Conservation (phyloP, 2,329 filamentous ascomycete genomes). For the Cephalotrichum gorgonifer region DNA sequence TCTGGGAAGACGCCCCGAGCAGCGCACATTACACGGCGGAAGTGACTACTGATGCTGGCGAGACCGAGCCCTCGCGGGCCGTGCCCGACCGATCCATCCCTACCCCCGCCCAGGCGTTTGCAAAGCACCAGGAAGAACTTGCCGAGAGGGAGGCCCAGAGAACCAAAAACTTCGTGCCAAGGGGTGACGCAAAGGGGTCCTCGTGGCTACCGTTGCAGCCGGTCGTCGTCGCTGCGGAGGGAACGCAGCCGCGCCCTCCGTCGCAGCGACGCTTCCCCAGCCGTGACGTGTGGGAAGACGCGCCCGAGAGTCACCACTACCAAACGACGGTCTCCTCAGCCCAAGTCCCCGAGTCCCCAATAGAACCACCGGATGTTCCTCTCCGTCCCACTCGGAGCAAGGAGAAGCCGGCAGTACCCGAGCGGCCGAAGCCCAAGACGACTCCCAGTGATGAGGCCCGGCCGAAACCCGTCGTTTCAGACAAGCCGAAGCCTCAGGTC, state of each 20-base stretch:
- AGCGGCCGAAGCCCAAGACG: slow-evolving; percentile 42
- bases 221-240: background rate
- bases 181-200: slow-evolving; percentile 9
- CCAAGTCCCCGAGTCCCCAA: slow-evolving; percentile 13
- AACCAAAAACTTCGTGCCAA: slow-evolving; percentile 36
- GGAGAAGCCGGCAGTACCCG: slow-evolving; percentile 20
- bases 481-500: slow-evolving; percentile 47
- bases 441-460: slow-evolving; percentile 24
- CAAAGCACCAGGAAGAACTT: slow-evolving; percentile 54
- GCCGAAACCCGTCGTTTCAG: slow-evolving; percentile 32
- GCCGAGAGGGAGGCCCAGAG: slow-evolving; percentile 42
- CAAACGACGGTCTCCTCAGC: slow-evolving; percentile 57
- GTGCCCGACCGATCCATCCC: slow-evolving; percentile 27
- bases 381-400: slow-evolving; percentile 19
- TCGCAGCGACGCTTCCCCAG: slow-evolving; percentile 73
- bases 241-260: slow-evolving; percentile 38
- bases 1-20: slow-evolving; percentile 93
- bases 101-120: slow-evolving; percentile 55
- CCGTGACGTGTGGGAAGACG: slow-evolving; percentile 90
- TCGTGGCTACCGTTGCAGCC: slow-evolving; percentile 4
- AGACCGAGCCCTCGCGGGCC: slow-evolving; percentile 16
- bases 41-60: slow-evolving; percentile 59
- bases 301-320: slow-evolving; percentile 70
- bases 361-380: background rate
- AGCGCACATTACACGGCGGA: slow-evolving; percentile 72